phyloP scores from a whole-genome alignment of 352 stramenopile genomes.

The Phytopythium boreale region DNA sequence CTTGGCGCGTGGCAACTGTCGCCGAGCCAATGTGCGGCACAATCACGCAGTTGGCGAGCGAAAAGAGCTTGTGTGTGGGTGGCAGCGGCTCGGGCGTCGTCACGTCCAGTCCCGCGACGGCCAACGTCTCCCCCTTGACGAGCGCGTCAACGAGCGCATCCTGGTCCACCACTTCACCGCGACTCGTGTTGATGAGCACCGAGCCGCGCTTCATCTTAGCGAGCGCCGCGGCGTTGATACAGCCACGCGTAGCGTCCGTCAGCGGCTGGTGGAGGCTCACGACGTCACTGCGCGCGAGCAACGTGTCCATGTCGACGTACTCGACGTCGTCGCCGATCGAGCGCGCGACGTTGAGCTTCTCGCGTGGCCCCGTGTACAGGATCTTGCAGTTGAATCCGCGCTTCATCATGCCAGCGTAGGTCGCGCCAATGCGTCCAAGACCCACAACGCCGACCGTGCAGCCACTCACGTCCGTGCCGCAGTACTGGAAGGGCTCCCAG shows the following conservation, averaged over 20 bases:
- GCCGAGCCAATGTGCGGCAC: constrained; percentile 48
- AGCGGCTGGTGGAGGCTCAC: constrained; percentile 87
- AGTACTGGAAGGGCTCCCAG: constrained; percentile 82
- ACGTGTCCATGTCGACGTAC: constrained; percentile 73
- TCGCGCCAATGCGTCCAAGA: constrained; percentile 85
- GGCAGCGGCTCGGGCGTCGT: constrained; percentile 90
- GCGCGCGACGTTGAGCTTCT: constrained; percentile 46
- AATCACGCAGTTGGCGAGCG: constrained; percentile 62
- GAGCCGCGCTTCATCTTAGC: constrained; percentile 77
- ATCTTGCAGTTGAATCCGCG: constrained; percentile 81
- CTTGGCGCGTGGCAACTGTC: constrained; percentile 64
- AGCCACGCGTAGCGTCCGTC: constrained; percentile 56
- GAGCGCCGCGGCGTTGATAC: constrained; percentile 76
- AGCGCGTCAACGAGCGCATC: constrained; percentile 59
- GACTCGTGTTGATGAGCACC: constrained; percentile 92
- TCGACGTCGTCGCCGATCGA: constrained; percentile 39
- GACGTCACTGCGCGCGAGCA: constrained; percentile 82
- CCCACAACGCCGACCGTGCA: constrained; percentile 81
- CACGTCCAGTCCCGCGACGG: constrained; percentile 78
- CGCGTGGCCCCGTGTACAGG: constrained; percentile 70
- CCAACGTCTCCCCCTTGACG: constrained; percentile 29
- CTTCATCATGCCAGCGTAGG: constrained; percentile 80
- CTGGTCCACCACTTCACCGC: constrained; percentile 90
- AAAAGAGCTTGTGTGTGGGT: constrained; percentile 65
- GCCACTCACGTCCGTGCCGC: constrained; percentile 61